Evolutionary conservation across 2,329 filamentous ascomycete species (phyloP), one percentile per base, ranked within the genome.

Genomic region (Apiospora pterosperma): DNA sequence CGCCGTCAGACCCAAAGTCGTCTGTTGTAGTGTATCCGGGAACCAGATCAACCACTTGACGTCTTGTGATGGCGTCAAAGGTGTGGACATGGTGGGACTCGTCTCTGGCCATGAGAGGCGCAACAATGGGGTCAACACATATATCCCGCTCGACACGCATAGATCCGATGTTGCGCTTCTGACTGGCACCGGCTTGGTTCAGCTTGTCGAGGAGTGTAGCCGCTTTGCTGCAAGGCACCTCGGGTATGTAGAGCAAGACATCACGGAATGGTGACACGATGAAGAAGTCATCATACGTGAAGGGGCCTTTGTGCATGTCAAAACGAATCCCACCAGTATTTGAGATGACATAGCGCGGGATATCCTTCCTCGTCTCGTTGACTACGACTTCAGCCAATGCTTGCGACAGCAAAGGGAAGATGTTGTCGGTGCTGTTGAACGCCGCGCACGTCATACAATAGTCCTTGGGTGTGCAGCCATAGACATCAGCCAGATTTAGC

Each of bases 241-340:
- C 88, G 63, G 90, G 88, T 62, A 97, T 83, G 69, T 89, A 93
- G 31, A 84, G 83, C 76, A 97, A 91, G 1, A 85, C 87, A 76
- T 90, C 97, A 1, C 87, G 88, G 75, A 99, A 99, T 0, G 96
- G 96, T 10, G 92, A 97, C 31, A 98, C 85, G 42, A 95, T 90
- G 74, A 88, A 97, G 0, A 91, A 92, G 3, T 90, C 90, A 75
- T 99, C 96, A 39, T 88, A 88, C 0, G 96, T 98, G 74, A 98
- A 98, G 0, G 89, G 82, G 0, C 96, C 96, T 76, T 95, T 88
- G 83, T 97, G 97, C 66, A 99, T 92, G 76, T 99, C 96, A 76
- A 98, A 99, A 48, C 96, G 91, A 69, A 99, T 88, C 3, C 91
- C 92, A 28, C 96, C 96, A 0, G 92, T 97, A 77, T 99, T 99